Percentiles rank a stretch among this genome's conserved stretches.
Evolutionary conservation across 139 green algal species (phyloP).

Genomic region (Chlorella sp.): DNA sequence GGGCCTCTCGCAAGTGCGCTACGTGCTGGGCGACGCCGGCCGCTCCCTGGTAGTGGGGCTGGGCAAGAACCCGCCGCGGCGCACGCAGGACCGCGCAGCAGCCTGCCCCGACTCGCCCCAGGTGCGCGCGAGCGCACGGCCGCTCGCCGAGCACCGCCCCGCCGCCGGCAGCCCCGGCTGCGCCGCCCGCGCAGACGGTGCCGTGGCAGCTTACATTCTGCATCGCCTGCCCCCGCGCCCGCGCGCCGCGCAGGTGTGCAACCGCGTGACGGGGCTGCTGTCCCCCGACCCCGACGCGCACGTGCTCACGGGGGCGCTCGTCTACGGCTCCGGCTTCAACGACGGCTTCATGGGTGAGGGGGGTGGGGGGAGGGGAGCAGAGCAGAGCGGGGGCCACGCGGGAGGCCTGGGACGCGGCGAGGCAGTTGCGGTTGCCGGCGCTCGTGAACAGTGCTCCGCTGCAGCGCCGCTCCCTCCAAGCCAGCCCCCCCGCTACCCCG

Average conservation of each 20-base stretch:
- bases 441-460: no score
- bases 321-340: slow-evolving; percentile 49
- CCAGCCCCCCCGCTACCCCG: no score
- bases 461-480: no score
- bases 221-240: not conserved
- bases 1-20: slow-evolving; percentile 58
- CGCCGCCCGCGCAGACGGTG: no score
- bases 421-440: no score
- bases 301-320: slow-evolving; percentile 62
- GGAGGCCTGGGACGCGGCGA: no score
- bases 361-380: no score
- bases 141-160: no score
- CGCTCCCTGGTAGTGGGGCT: slow-evolving; percentile 46
- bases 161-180: no score
- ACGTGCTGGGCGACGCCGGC: slow-evolving; percentile 62
- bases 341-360: slow-evolving; percentile 56
- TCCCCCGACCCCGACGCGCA: slow-evolving; percentile 58
- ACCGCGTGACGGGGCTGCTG: slow-evolving; percentile 42
- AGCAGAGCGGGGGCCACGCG: no score
- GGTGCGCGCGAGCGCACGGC: not conserved
- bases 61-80: slow-evolving; percentile 47
- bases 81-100: slow-evolving; percentile 60
- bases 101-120: slow-evolving; percentile 50
- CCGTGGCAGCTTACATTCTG: not conserved
- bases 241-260: slow-evolving; percentile 22